Evolutionary conservation across 2,329 filamentous ascomycete species (phyloP).

Genomic region (Penicillium italicum): DNA sequence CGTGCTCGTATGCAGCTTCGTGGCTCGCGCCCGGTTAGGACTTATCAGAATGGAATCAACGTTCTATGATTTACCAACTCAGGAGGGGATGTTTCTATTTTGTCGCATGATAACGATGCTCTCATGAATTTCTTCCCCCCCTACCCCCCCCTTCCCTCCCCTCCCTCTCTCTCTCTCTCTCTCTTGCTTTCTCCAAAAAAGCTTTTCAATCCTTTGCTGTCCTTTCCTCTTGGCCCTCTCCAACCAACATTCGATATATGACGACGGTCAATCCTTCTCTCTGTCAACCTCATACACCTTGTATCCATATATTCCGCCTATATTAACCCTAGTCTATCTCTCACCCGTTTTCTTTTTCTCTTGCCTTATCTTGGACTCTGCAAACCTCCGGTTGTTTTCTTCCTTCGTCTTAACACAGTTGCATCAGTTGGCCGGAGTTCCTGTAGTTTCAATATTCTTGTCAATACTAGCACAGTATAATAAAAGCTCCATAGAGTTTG

Average conservation of each 20-base stretch:
- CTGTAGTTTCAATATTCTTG: neutral
- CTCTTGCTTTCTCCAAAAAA: slow-evolving; percentile 6
- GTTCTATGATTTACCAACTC: neutral
- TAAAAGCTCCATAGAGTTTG: neutral
- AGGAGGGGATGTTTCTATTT: neutral
- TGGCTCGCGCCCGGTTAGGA: slow-evolving; percentile 25
- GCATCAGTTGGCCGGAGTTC: slow-evolving; percentile 11
- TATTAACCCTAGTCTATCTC: slow-evolving; percentile 1
- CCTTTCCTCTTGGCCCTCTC: neutral
- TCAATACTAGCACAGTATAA: neutral
- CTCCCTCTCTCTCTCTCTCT: neutral
- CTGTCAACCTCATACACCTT: neutral
- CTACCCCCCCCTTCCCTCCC: no score
- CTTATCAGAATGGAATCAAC: slow-evolving; percentile 15
- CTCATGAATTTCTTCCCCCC: slow-evolving; percentile 15
- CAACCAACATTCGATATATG: neutral
- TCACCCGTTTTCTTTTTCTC: neutral
- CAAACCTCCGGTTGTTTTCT: neutral
- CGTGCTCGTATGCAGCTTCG: slow-evolving; percentile 23
- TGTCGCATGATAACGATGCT: slow-evolving; percentile 19
- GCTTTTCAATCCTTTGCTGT: slow-evolving; percentile 3
- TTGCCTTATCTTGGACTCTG: neutral
- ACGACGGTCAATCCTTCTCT: slow-evolving; percentile 3
- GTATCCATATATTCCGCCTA: neutral
- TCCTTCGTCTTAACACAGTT: neutral